A percentile compares a stretch with the other conserved stretches of the same genome.
phyloP scores from a whole-genome alignment of 192 early-diverging fungal species.

The Podila verticillata region DNA sequence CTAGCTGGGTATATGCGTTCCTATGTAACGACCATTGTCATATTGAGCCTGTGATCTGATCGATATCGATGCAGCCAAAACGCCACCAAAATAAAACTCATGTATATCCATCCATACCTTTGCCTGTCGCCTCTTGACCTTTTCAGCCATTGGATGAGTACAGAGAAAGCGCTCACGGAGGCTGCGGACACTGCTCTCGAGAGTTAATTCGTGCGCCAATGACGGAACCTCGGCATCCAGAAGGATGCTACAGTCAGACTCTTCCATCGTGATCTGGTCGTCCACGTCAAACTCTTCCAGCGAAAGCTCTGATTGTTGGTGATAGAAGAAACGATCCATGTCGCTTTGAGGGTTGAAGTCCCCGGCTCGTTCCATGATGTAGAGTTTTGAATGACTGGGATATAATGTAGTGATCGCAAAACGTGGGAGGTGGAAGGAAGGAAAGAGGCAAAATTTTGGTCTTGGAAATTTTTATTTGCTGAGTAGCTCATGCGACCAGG shows the following conservation, averaged over 20 bases:
- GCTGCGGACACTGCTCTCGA: neutral
- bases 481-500: too few relatives aligned
- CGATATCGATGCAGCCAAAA: neutral
- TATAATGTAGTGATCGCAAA: too few relatives aligned
- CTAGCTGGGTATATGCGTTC: constrained; percentile 21
- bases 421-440: too few relatives aligned
- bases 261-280: neutral
- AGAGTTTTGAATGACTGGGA: too few relatives aligned
- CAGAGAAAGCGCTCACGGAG: constrained; percentile 32
- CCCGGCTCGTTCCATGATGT: too few relatives aligned
- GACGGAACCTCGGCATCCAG: constrained; percentile 11
- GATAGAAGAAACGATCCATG: neutral
- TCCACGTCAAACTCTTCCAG: neutral
- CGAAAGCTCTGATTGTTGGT: neutral
- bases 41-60: neutral
- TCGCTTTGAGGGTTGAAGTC: too few relatives aligned
- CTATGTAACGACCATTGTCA: neutral
- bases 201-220: neutral
- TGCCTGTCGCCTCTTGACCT: constrained; percentile 15
- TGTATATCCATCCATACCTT: constrained; percentile 14
- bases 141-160: constrained; percentile 12
- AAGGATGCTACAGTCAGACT: constrained; percentile 12
- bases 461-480: too few relatives aligned
- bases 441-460: too few relatives aligned
- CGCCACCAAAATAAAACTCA: neutral